phyloP scores from a whole-genome alignment of 345 rosid genomes.

The Lumnitzera littorea region DNA sequence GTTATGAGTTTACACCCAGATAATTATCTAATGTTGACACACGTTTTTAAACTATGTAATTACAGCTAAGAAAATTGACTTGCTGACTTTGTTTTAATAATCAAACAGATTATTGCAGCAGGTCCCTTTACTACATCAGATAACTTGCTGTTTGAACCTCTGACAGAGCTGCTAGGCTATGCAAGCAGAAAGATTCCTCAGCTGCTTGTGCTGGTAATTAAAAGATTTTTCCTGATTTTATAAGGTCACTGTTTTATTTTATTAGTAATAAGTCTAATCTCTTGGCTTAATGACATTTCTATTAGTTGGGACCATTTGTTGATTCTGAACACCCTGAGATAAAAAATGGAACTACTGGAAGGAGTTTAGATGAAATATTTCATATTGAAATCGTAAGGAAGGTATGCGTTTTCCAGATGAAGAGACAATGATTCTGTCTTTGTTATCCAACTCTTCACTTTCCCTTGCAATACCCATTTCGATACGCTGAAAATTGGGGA shows the following conservation, averaged over 20 bases:
- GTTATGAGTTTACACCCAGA: neutral
- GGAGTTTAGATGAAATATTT: slow-evolving; percentile 64
- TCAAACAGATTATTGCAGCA: slow-evolving; percentile 68
- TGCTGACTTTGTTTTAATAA: neutral
- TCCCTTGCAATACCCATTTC: too few relatives aligned
- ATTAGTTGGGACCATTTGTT: slow-evolving; percentile 87
- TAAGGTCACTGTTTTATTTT: neutral
- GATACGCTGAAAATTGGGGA: too few relatives aligned
- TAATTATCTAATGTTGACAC: neutral
- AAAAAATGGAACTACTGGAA: slow-evolving; percentile 52
- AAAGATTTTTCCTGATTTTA: neutral
- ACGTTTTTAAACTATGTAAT: neutral
- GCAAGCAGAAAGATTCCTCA: slow-evolving; percentile 77
- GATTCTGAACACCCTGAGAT: slow-evolving; percentile 88
- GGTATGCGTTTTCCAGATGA: slow-evolving; percentile 29
- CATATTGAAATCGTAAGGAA: slow-evolving; percentile 47
- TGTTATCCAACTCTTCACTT: too few relatives aligned
- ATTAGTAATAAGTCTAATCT: slow-evolving; percentile 2
- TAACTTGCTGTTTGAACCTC: slow-evolving; percentile 84
- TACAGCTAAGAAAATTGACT: too few relatives aligned
- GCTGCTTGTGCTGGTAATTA: slow-evolving; percentile 65
- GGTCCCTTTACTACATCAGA: slow-evolving; percentile 88
- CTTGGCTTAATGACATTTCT: slow-evolving; percentile 12
- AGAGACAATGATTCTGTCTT: too few relatives aligned
- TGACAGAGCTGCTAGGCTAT: slow-evolving; percentile 70